Percentiles rank a stretch among this genome's conserved stretches.
These are phyloP conservation scores for Colletotrichum sublineola DNA, from an alignment of 2,329 filamentous ascomycete species.

Conservation along the genomic window DNA sequence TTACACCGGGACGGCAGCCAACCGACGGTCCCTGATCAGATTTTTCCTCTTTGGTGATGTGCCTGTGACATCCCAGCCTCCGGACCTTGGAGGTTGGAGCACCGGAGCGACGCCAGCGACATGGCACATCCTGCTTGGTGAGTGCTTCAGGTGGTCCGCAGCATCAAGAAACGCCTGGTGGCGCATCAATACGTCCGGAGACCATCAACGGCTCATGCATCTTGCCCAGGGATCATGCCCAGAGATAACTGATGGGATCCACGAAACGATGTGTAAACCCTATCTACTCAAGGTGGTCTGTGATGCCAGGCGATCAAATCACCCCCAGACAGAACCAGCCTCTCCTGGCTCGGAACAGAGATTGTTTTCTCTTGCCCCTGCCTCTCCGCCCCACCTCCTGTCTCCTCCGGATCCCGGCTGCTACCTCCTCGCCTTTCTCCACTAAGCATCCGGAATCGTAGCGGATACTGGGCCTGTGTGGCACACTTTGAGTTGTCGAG, in stretches of 20 bases:
- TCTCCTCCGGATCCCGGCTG: neutral
- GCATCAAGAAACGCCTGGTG: slow-evolving; percentile 24
- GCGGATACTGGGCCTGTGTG: slow-evolving; percentile 11
- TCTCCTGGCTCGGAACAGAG: neutral
- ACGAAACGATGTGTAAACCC: slow-evolving; percentile 21
- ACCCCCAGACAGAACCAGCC: neutral
- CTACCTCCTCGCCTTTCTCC: slow-evolving; percentile 7
- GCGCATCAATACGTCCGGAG: slow-evolving; percentile 18
- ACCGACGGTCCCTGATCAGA: slow-evolving; percentile 24
- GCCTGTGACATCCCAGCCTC: slow-evolving; percentile 10
- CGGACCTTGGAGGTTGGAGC: slow-evolving; percentile 8
- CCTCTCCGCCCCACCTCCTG: neutral
- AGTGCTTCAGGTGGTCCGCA: slow-evolving; percentile 4
- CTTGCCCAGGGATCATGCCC: neutral
- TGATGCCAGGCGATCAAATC: slow-evolving; percentile 15
- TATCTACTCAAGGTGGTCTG: neutral
- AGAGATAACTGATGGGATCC: slow-evolving; percentile 15
- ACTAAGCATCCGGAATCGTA: slow-evolving; percentile 3
- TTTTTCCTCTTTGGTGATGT: neutral
- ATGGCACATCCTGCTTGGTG: neutral
- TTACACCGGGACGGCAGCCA: slow-evolving; percentile 27
- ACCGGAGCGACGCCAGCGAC: neutral
- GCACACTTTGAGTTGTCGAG: slow-evolving; percentile 1
- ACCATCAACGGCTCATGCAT: slow-evolving; percentile 16
- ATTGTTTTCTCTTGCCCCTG: neutral